Conservation (phyloP, 352 stramenopile species). For the Hyaloperonospora arabidopsidis region DNA sequence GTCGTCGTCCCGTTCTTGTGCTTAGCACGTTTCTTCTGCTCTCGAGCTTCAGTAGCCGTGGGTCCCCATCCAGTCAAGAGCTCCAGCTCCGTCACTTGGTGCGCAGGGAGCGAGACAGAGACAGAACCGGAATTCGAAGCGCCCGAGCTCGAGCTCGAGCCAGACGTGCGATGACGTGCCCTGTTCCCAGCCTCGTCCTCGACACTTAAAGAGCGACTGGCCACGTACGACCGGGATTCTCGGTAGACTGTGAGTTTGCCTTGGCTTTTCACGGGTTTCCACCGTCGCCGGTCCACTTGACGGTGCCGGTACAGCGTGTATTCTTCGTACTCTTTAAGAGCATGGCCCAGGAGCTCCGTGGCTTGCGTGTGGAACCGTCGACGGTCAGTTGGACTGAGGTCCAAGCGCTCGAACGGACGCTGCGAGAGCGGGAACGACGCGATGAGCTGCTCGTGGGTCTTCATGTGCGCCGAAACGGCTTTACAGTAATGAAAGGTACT, state of each 20-base stretch:
- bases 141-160: constrained; percentile 18
- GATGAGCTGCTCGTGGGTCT: constrained; percentile 15
- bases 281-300: constrained; percentile 29
- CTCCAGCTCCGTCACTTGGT: constrained; percentile 27
- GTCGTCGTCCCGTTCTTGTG: constrained; percentile 3
- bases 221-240: constrained; percentile 23
- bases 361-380: constrained; percentile 30
- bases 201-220: constrained; percentile 14
- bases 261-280: constrained; percentile 29
- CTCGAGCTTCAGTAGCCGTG: constrained; percentile 23
- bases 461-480: constrained; percentile 10
- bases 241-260: constrained; percentile 30
- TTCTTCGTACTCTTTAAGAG: constrained; percentile 32
- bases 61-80: constrained; percentile 29
- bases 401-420: constrained; percentile 24
- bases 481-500: constrained; percentile 12
- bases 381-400: constrained; percentile 22
- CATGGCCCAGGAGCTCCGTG: constrained; percentile 23
- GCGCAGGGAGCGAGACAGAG: constrained; percentile 16
- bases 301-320: constrained; percentile 26
- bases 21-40: constrained; percentile 26
- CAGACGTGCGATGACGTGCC: constrained; percentile 5
- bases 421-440: constrained; percentile 22
- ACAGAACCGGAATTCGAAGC: constrained; percentile 12
- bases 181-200: constrained; percentile 18